A percentile compares a stretch with the other conserved stretches of the same genome.
Conservation (phyloP, 2,329 filamentous ascomycete genomes). For the Colletotrichum sp. region DNA sequence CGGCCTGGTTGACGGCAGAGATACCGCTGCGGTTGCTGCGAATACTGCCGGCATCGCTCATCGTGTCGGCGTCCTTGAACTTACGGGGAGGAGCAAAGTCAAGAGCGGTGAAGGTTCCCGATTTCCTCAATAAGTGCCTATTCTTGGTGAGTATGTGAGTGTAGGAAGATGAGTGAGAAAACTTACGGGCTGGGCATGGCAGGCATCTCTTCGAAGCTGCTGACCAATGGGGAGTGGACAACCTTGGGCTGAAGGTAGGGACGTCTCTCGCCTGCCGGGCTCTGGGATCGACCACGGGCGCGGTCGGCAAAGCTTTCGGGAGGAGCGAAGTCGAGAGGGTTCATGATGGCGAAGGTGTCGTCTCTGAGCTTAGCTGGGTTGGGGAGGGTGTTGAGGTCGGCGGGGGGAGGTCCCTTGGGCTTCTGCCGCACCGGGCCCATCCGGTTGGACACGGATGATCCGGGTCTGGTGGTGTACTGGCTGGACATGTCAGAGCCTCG, state of each 20-base stretch:
- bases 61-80: slow-evolving; percentile 66
- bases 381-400: slow-evolving; percentile 76
- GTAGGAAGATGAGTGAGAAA: background rate
- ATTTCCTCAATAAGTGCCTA: slow-evolving; percentile 77
- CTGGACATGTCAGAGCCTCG: slow-evolving; percentile 36
- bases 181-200: slow-evolving; percentile 89
- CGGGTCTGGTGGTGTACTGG: slow-evolving; percentile 58
- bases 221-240: slow-evolving; percentile 78
- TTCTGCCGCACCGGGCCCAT: slow-evolving; percentile 39
- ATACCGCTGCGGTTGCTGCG: slow-evolving; percentile 76
- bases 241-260: slow-evolving; percentile 75
- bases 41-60: slow-evolving; percentile 72
- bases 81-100: slow-evolving; percentile 83
- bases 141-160: slow-evolving; percentile 13
- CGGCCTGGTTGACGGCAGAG: slow-evolving; percentile 70
- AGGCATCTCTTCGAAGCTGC: slow-evolving; percentile 85
- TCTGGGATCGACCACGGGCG: slow-evolving; percentile 71
- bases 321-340: slow-evolving; percentile 85
- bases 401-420: slow-evolving; percentile 70
- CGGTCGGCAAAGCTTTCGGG: slow-evolving; percentile 71
- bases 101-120: slow-evolving; percentile 76
- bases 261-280: slow-evolving; percentile 66
- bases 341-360: slow-evolving; percentile 73
- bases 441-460: slow-evolving; percentile 66
- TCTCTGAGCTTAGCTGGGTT: slow-evolving; percentile 86